A percentile compares a stretch with the other conserved stretches of the same genome.
These are phyloP conservation scores for Pyrus hybrid DNA, from an alignment of 331 rosid genomes.

Conservation along the genomic window DNA sequence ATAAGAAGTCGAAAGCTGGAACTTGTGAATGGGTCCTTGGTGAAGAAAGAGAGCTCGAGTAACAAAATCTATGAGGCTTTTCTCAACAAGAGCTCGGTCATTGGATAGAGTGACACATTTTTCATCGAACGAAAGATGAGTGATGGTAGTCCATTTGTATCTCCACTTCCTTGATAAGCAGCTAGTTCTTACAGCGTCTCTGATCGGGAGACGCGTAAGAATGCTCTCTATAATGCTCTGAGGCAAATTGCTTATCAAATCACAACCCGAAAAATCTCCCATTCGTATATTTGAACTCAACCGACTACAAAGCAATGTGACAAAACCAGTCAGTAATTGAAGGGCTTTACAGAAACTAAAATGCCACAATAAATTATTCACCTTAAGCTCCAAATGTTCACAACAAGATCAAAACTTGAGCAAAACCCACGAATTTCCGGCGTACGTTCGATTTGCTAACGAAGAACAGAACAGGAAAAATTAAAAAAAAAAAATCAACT, in stretches of 20 bases:
- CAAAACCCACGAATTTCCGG: neutral
- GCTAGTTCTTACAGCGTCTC: slow-evolving; percentile 76
- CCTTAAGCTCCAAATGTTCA: neutral
- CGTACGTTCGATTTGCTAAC: neutral
- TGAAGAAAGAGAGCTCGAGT: slow-evolving; percentile 71
- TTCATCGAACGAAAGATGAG: slow-evolving; percentile 70
- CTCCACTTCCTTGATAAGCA: slow-evolving; percentile 78
- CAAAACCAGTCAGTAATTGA: slow-evolving; percentile 2
- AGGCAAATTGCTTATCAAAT: slow-evolving; percentile 76
- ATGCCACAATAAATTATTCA: neutral
- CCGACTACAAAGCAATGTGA: neutral
- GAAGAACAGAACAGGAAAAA: neutral
- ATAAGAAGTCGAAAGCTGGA: slow-evolving; percentile 43
- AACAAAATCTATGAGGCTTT: slow-evolving; percentile 44
- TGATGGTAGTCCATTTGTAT: slow-evolving; percentile 66
- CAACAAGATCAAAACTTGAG: neutral
- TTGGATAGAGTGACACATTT: slow-evolving; percentile 30
- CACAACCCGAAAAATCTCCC: slow-evolving; percentile 42
- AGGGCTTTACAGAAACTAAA: neutral
- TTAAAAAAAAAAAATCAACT: neutral
- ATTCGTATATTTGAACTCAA: slow-evolving; percentile 12
- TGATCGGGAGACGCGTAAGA: slow-evolving; percentile 51
- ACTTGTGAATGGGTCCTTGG: slow-evolving; percentile 86
- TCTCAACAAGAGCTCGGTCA: slow-evolving; percentile 29
- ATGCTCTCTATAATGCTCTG: slow-evolving; percentile 73